phyloP scores from a whole-genome alignment of 768 basidiomycete genomes.

The Kondoa subrosea region DNA sequence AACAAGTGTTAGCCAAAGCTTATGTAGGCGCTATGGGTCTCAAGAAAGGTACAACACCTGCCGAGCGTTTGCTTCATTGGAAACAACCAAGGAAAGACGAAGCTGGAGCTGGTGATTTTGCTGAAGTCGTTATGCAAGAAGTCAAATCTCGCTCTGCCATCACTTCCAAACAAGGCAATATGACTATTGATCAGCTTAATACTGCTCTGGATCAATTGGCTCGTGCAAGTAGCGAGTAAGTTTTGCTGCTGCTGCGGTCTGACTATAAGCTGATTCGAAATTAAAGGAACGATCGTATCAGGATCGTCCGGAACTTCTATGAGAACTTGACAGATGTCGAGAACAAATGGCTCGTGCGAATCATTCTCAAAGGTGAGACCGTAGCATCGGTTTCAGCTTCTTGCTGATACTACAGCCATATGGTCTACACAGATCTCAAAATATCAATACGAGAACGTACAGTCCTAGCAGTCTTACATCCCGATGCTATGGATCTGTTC shows the following conservation, averaged over 20 bases:
- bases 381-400: neutral
- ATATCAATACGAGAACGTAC: slow-evolving; percentile 90
- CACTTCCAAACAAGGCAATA: slow-evolving; percentile 47
- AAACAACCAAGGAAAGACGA: slow-evolving; percentile 31
- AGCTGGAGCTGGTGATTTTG: slow-evolving; percentile 50
- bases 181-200: slow-evolving; percentile 74
- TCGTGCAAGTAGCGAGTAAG: slow-evolving; percentile 57
- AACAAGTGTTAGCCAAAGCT: slow-evolving; percentile 78
- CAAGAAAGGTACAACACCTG: slow-evolving; percentile 43
- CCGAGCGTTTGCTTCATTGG: slow-evolving; percentile 72
- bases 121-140: slow-evolving; percentile 69
- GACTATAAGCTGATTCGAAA: neutral
- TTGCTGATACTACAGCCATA: neutral
- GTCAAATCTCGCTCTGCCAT: slow-evolving; percentile 61
- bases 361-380: slow-evolving; percentile 70
- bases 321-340: slow-evolving; percentile 59
- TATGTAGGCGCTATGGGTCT: slow-evolving; percentile 82
- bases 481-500: slow-evolving; percentile 81
- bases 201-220: slow-evolving; percentile 60
- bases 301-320: slow-evolving; percentile 50
- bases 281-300: slow-evolving; percentile 54
- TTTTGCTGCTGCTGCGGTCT: slow-evolving; percentile 10
- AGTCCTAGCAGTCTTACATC: slow-evolving; percentile 77
- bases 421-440: slow-evolving; percentile 50
- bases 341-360: slow-evolving; percentile 87